Conservation (phyloP, 768 basidiomycete genomes). For the Boletellus sp. region DNA sequence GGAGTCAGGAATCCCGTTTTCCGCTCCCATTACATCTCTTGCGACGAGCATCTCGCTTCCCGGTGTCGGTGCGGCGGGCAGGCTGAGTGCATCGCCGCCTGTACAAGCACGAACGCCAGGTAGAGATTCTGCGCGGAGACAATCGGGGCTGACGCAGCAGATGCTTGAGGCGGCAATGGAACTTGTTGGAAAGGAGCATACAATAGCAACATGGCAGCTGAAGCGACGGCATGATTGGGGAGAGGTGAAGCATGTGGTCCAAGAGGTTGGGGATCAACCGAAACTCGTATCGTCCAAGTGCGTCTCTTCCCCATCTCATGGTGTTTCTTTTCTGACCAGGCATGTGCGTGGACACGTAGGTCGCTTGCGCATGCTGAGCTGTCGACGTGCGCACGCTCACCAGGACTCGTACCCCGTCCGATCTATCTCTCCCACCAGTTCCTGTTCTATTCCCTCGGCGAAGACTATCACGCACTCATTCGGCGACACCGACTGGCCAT, state of each 20-base stretch:
- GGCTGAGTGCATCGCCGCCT: conserved; percentile 30
- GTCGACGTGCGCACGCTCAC: conserved; percentile 61
- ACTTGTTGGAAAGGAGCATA: conserved; percentile 35
- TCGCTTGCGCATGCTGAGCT: conserved; percentile 81
- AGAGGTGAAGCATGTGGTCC: conserved; percentile 41
- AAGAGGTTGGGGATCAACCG: conserved; percentile 4
- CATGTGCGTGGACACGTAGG: conserved; percentile 32
- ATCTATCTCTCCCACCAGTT: conserved; percentile 87
- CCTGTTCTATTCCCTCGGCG: conserved; percentile 68
- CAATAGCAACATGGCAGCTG: conserved; percentile 66
- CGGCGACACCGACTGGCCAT: conserved; percentile 60
- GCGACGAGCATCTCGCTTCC: conserved; percentile 63
- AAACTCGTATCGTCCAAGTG: conserved; percentile 14
- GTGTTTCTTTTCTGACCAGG: not conserved
- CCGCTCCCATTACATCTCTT: conserved; percentile 30
- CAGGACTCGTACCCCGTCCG: conserved; percentile 60
- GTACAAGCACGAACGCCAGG: conserved; percentile 12
- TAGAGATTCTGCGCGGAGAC: conserved; percentile 26
- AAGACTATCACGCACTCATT: conserved; percentile 78
- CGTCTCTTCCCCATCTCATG: not conserved
- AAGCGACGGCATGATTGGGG: conserved; percentile 48
- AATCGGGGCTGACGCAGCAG: conserved; percentile 34
- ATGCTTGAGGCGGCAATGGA: conserved; percentile 36
- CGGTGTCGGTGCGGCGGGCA: conserved; percentile 43
- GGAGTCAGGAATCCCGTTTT: conserved; percentile 24